Base-by-base conservation (phyloP, 257 asterid species). In the Euphrasia confusa region DNA sequence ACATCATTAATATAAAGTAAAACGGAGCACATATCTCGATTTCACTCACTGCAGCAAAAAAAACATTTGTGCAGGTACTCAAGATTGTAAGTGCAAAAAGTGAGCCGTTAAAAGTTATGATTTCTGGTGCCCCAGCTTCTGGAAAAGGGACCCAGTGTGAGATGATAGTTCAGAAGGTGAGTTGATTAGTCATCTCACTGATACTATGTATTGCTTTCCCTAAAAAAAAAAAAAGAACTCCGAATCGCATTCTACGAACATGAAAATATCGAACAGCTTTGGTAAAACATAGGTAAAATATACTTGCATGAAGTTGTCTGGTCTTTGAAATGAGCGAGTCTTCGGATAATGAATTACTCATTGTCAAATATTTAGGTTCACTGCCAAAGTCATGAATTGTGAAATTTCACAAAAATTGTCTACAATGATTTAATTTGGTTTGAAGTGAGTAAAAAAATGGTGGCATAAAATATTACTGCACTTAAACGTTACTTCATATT, bases 141-240 rank as follows among this genome's bases (percentile, higher is more conserved):
- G 96, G 98, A 64, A 91, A 88, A 82, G 98, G 98, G 67, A 91
- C 98, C 53, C 98, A 88, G 68, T 88, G 96, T 72, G 96, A 84
- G 83, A 69, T 84, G 94, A 86, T 88, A 62, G 94, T 81, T 61
- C 74, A 86, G 72, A 86, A 91, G 90, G 98, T 86, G 63, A 56
- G 63, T 67, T 50, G 18, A 63, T 35, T 17, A n/a, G 32, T 28
- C 49, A 44, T 37, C 55, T 35, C 18, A 1, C 61, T 15, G 44
- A 33, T 60, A 44, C 48, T 54, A 28, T 39, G 24, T 59, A 48
- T 52, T 26, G 9, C 42, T 39, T 58, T 13, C 3, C 39, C 12
- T 21, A 21, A 21, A 21, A 47, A n/a, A 17, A n/a, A 17, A 15
- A 52, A 52, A 52, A 15, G 55, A 60, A 54, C 44, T 35, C 18